Conservation (phyloP, 2,329 filamentous ascomycete species). For the Pseudophaeomoniella oleicola region DNA sequence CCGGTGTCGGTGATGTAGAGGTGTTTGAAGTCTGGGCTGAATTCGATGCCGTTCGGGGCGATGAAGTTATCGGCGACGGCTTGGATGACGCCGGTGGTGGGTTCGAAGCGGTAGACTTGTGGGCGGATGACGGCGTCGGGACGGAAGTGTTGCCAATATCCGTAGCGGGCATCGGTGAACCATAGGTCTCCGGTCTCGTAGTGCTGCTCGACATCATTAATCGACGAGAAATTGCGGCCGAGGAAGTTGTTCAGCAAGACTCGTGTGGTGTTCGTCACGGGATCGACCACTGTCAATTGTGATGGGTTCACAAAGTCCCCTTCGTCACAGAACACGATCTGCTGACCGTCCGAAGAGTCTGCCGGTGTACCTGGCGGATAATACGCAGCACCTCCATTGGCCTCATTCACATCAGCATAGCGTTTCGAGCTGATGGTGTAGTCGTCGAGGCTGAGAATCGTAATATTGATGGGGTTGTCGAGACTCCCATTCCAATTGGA, state of each 20-base stretch:
- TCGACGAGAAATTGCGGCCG: constrained; percentile 27
- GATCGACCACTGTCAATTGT: constrained; percentile 1
- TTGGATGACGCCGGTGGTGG: constrained; percentile 17
- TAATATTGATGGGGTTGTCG: constrained; percentile 2
- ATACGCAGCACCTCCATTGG: constrained; percentile 2
- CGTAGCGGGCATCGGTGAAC: constrained; percentile 18
- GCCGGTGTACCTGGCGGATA: constrained; percentile 1
- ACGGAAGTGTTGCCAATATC: constrained; percentile 31
- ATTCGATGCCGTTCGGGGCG: constrained; percentile 28
- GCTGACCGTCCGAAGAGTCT: not conserved
- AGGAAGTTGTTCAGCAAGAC: constrained; percentile 45
- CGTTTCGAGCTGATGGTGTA: constrained; percentile 2
- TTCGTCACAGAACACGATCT: constrained; percentile 1
- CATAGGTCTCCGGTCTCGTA: constrained; percentile 11
- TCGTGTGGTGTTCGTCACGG: constrained; percentile 7
- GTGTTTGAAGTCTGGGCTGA: constrained; percentile 22
- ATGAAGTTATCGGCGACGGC: constrained; percentile 24
- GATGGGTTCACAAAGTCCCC: constrained; percentile 2
- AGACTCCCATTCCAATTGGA: constrained; percentile 1
- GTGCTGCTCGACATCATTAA: constrained; percentile 12
- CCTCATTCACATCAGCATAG: constrained; percentile 2
- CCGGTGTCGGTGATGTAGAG: constrained; percentile 28
- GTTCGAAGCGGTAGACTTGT: constrained; percentile 22
- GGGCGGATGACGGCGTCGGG: constrained; percentile 22
- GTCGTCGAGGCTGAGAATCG: constrained; percentile 2